Evolutionary conservation across 345 rosid species (phyloP).

Genomic region (Raphanus sativus): DNA sequence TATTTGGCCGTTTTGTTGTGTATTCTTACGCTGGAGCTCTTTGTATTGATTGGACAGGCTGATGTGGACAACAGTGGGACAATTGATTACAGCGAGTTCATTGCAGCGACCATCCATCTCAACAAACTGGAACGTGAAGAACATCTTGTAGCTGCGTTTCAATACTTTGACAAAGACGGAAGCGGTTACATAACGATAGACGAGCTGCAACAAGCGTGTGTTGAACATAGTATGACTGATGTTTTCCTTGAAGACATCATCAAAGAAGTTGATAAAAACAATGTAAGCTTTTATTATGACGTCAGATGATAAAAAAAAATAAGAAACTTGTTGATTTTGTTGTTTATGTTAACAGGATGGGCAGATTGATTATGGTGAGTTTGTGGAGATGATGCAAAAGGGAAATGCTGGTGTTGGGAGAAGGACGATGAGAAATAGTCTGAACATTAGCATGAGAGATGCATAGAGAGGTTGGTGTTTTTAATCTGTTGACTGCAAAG

Average conservation of each 20-base stretch:
- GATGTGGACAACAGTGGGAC: conserved; percentile 98
- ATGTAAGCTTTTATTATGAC: conserved; percentile 49
- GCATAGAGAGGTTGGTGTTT: conserved; percentile 18
- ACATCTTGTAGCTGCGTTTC: conserved; percentile 94
- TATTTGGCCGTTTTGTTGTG: background rate
- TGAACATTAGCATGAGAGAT: conserved; percentile 94
- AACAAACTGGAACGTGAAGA: conserved; percentile 95
- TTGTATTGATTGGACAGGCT: no score
- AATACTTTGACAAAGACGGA: conserved; percentile 90
- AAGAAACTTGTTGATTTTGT: background rate
- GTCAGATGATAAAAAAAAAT: background rate
- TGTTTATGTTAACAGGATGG: conserved; percentile 62
- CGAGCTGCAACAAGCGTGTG: conserved; percentile 96
- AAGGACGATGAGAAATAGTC: conserved; percentile 94
- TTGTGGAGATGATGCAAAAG: conserved; percentile 99
- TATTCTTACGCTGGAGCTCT: background rate
- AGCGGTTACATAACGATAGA: conserved; percentile 96
- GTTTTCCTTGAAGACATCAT: conserved; percentile 89
- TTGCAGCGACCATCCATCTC: conserved; percentile 97
- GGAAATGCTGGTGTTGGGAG: conserved; percentile 92
- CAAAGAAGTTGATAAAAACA: conserved; percentile 95
- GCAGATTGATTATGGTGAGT: conserved; percentile 90
- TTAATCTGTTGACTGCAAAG: background rate
- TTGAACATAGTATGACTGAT: conserved; percentile 91
- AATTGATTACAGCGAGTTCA: conserved; percentile 94